Base-by-base conservation (phyloP, 164 flowering plant genomes). In the Cinnamomum chago region DNA sequence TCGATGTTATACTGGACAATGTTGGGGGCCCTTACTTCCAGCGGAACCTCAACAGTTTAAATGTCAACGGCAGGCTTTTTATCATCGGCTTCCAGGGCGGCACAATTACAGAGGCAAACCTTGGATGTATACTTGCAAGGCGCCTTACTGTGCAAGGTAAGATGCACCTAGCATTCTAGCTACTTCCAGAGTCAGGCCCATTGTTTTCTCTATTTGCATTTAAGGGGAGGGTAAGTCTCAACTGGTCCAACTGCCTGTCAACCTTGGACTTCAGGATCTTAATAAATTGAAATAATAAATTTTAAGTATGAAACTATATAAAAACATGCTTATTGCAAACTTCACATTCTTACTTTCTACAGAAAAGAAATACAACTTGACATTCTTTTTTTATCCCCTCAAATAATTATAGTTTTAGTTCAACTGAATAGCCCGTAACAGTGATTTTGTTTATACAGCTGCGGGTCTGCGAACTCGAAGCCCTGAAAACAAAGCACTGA, bases 61-160 rank as follows among this genome's bases (percentile, higher is more conserved):
- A 82, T 70, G 33, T 86, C 51, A 96, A 88, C 82, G 98, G 99
- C 18, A 90, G 99, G 81, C 96, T 93, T 79, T 93, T 92, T 79
- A 81, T 93, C 12, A 87, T 95, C 50, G 96, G 97, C 68, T 77
- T 85, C 71, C 79, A 77, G 83, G 90, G 97, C 71, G 98, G 98
- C 68, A 52, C 85, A 5, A 76, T 73, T 13, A 73, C 94, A n/a
- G 82, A 93, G 83, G 78, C 86, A 17, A 86, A 93, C 78, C 85
- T 93, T 15, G 58, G 72, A 12, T n/a, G 77, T 78, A 68, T 95
- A 74, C 81, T 92, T 73, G 88, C 89, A 30, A 90, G 75, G 82
- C 94, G 98, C 73, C 90, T 92, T 55, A 95, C 97, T 10, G 94
- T 95, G 76, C 98, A 93, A 88, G 95, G 97, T 95, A 86, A 70